Evolutionary conservation across 2,329 filamentous ascomycete species (phyloP).

Genomic region (Epichloe brachyelytri): DNA sequence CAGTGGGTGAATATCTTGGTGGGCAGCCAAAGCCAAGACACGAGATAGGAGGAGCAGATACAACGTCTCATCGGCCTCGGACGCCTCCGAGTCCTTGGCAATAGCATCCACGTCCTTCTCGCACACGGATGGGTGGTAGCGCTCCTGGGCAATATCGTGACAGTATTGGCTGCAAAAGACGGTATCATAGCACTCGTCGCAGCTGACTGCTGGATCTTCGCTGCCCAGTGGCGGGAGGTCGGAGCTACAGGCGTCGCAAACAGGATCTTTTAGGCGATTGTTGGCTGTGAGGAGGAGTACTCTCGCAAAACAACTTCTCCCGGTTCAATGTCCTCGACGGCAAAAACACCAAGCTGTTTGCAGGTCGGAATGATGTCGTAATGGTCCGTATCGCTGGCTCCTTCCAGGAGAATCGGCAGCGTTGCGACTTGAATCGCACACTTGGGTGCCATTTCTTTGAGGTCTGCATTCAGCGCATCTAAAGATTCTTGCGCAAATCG

Average conservation of each 20-base stretch:
- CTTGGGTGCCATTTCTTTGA: slow-evolving; percentile 61
- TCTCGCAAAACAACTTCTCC: slow-evolving; percentile 70
- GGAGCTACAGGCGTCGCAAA: slow-evolving; percentile 81
- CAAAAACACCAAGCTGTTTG: slow-evolving; percentile 81
- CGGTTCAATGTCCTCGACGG: slow-evolving; percentile 63
- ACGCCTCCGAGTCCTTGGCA: slow-evolving; percentile 48
- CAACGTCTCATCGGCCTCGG: slow-evolving; percentile 46
- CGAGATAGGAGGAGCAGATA: slow-evolving; percentile 51
- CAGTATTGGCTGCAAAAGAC: slow-evolving; percentile 53
- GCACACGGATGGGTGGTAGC: slow-evolving; percentile 53
- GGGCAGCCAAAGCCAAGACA: slow-evolving; percentile 47
- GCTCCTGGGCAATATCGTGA: slow-evolving; percentile 40
- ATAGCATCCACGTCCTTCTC: slow-evolving; percentile 54
- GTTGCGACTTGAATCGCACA: slow-evolving; percentile 66
- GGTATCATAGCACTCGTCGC: slow-evolving; percentile 49
- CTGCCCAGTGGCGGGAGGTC: slow-evolving; percentile 49
- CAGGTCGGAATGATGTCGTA: slow-evolving; percentile 44
- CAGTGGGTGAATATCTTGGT: slow-evolving; percentile 48
- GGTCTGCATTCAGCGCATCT: slow-evolving; percentile 54
- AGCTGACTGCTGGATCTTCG: slow-evolving; percentile 35
- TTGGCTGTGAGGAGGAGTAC: slow-evolving; percentile 81
- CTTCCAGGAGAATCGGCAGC: slow-evolving; percentile 56
- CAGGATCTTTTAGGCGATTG: slow-evolving; percentile 70
- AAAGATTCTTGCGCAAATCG: slow-evolving; percentile 59
- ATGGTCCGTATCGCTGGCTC: slow-evolving; percentile 35